Evolutionary conservation across 257 asterid species (phyloP).

Genomic region (Gentiana straminea): DNA sequence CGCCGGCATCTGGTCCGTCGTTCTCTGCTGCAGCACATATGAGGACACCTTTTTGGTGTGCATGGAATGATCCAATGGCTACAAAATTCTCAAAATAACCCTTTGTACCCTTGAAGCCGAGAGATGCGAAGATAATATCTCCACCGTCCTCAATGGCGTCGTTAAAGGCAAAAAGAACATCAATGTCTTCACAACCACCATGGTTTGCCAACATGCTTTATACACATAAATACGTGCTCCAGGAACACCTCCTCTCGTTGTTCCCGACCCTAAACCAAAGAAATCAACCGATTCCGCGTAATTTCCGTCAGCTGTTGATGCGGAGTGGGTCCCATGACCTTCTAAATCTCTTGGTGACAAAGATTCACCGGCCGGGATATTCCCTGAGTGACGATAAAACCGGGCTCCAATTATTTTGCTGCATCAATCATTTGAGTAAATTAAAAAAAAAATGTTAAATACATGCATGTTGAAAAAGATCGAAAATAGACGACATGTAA

Average conservation of each 20-base stretch:
- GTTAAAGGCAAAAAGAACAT: conserved; percentile 57
- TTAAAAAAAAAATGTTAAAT: too few relatives aligned
- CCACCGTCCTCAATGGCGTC: conserved; percentile 75
- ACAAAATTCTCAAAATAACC: conserved; percentile 52
- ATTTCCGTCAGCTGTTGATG: conserved; percentile 45
- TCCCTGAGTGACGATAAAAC: conserved; percentile 30
- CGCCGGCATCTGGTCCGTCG: not conserved
- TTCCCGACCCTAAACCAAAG: conserved; percentile 32
- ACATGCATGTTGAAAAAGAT: too few relatives aligned
- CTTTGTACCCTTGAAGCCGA: conserved; percentile 30
- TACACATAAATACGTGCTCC: conserved; percentile 43
- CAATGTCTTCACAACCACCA: conserved; percentile 34
- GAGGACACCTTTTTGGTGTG: conserved; percentile 39
- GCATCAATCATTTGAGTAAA: not conserved
- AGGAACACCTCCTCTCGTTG: conserved; percentile 53
- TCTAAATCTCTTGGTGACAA: conserved; percentile 45
- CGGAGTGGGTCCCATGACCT: conserved; percentile 55
- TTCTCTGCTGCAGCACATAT: not conserved
- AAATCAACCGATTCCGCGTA: conserved; percentile 28
- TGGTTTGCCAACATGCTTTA: conserved; percentile 44
- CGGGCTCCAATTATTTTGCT: conserved; percentile 60
- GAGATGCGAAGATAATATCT: conserved; percentile 47
- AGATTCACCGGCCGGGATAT: conserved; percentile 3
- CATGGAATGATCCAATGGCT: conserved; percentile 72
- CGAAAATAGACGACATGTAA: too few relatives aligned